Evolutionary conservation across 2,329 filamentous ascomycete species (phyloP), one percentile per base, ranked within the genome.

Genomic region (Trichoderma sp.): DNA sequence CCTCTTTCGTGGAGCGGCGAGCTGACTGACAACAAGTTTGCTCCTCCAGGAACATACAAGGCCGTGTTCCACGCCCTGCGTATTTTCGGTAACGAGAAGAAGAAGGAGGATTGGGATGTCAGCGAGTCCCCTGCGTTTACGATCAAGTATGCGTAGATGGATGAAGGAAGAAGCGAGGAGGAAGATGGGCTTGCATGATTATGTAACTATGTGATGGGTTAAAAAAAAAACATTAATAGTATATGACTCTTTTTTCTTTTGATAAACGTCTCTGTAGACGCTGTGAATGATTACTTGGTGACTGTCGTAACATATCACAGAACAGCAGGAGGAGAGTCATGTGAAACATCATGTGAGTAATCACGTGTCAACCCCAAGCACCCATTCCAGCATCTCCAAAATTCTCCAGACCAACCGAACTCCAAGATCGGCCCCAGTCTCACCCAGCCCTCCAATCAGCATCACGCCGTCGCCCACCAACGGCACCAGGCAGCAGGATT

Each of bases 11-110:
- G 85, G 82, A 83, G 85, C 64, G 87, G 87, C 14, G 78, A 80
- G 67, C 78, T 89, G 6, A 79, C 80, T 0, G 82, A 84, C 11
- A 86, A 86, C 15, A 80, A 75, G 1, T 87, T 85, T 72, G 86
- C 82, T 2, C 83, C 86, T 0, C 80, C 82, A 0, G 87, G 87
- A 12, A 75, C 76, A 32, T 89, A 89, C 78, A 85, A 83, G 77
- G 80, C 89, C 64, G 80, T 80, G 1, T 80, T 88, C 34, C 82
- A 82, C 71, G 84, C 86, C 3, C 77, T 89, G 73, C 83, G 82
- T 72, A 83, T 89, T 72, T 87, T 86, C 75, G 87, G 87, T 6
- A 81, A 89, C 71, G 77, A 79, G 39, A 77, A 79, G 15, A 80
- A 83, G 70, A 73, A 79, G 2, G 78, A 77, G 4, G 85, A 89